Conservation (phyloP, 2,329 filamentous ascomycete species). For the Trichoderma pleuroti region DNA sequence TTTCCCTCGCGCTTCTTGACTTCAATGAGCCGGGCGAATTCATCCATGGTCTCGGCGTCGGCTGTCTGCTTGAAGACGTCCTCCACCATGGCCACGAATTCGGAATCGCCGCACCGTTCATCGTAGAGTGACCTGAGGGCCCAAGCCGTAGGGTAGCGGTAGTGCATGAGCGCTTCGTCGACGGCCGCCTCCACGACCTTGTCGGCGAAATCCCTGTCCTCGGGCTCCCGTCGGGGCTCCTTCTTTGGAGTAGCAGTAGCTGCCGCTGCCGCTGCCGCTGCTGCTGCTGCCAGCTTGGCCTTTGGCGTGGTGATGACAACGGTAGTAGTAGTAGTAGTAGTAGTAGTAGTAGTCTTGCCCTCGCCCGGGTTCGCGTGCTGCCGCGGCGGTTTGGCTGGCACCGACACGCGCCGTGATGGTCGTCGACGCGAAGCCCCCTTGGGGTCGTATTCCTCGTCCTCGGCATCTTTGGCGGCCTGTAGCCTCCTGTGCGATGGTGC, state of each 20-base stretch:
- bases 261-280: background rate
- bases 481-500: conserved; percentile 24
- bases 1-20: conserved; percentile 56
- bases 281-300: conserved; percentile 17
- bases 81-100: conserved; percentile 56
- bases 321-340: background rate
- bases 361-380: conserved; percentile 22
- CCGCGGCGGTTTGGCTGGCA: conserved; percentile 27
- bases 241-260: conserved; percentile 20
- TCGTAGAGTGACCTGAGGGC: conserved; percentile 59
- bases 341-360: background rate
- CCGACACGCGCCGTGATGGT: conserved; percentile 33
- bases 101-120: conserved; percentile 49
- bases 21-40: conserved; percentile 50
- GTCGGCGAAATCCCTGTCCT: conserved; percentile 45
- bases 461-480: conserved; percentile 29
- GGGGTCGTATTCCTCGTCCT: conserved; percentile 45
- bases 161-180: conserved; percentile 53
- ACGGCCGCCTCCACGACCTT: conserved; percentile 56
- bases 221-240: conserved; percentile 24
- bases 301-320: conserved; percentile 3
- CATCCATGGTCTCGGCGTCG: conserved; percentile 47
- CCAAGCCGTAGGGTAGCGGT: conserved; percentile 60
- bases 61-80: conserved; percentile 56
- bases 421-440: conserved; percentile 34